A percentile compares a stretch with the other conserved stretches of the same genome.
phyloP scores from a whole-genome alignment of 2,329 filamentous ascomycete species.

The Macrophomina pseudophaseolina region DNA sequence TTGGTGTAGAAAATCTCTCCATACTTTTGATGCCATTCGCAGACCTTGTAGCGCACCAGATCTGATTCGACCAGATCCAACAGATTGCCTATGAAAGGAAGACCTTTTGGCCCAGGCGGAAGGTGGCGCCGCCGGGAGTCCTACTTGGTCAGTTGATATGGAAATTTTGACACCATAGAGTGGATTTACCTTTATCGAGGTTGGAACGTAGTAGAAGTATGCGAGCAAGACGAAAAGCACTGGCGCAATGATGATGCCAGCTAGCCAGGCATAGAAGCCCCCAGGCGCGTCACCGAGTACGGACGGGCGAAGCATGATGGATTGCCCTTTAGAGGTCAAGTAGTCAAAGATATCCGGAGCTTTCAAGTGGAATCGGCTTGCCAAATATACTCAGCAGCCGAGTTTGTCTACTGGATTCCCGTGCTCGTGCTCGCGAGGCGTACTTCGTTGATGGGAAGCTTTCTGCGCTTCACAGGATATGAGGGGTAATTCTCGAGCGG shows the following conservation, averaged over 20 bases:
- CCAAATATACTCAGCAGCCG: no score
- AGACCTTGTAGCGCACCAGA: conserved; percentile 37
- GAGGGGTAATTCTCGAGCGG: background rate
- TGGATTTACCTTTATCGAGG: conserved; percentile 36
- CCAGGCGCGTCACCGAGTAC: background rate
- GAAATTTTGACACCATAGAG: background rate
- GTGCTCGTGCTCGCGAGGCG: no score
- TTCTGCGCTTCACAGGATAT: no score
- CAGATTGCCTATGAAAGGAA: conserved; percentile 48
- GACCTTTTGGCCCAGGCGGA: conserved; percentile 46
- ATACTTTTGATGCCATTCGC: conserved; percentile 47
- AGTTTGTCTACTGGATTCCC: no score
- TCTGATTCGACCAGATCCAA: conserved; percentile 45
- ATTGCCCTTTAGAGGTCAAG: no score
- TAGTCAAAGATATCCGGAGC: no score
- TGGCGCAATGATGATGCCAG: conserved; percentile 29
- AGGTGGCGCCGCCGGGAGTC: conserved; percentile 41
- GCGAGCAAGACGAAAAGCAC: conserved; percentile 33
- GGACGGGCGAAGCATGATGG: background rate
- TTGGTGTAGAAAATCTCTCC: conserved; percentile 53
- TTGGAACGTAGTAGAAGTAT: conserved; percentile 40
- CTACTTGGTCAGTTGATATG: conserved; percentile 26
- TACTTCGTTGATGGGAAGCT: no score
- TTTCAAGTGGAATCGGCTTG: no score
- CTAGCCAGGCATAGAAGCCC: background rate